Conservation (phyloP, 768 basidiomycete species). For the Lactifluus hygrophoroides region DNA sequence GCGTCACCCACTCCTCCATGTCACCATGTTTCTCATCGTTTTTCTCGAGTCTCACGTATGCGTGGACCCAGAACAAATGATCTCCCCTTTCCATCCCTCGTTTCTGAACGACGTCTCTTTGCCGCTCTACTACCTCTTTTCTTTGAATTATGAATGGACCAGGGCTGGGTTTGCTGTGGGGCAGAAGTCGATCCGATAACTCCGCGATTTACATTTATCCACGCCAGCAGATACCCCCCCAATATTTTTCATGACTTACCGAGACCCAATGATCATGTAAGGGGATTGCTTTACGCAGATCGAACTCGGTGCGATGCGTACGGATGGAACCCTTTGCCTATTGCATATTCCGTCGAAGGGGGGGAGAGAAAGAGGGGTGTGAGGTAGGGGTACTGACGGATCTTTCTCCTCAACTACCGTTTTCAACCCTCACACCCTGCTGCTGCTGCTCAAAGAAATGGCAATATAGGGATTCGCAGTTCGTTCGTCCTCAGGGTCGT, state of each 20-base stretch:
- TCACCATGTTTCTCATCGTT: slow-evolving; percentile 7
- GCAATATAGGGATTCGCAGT: background rate
- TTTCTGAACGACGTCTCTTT: slow-evolving; percentile 1
- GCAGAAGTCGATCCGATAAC: slow-evolving; percentile 8
- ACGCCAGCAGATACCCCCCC: background rate
- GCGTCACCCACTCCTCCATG: slow-evolving; percentile 4
- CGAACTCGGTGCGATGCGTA: slow-evolving; percentile 2
- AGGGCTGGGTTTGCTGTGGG: background rate
- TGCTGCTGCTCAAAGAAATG: background rate
- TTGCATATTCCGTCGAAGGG: slow-evolving; percentile 6
- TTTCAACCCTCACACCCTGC: background rate
- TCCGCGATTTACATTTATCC: slow-evolving; percentile 12
- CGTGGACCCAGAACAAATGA: background rate
- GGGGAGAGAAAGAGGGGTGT: background rate
- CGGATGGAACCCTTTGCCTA: background rate
- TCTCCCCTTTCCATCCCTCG: slow-evolving; percentile 1
- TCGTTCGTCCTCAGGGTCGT: background rate
- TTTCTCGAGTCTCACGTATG: background rate
- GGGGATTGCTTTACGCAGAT: background rate
- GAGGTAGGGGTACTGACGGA: background rate
- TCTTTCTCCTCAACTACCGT: background rate
- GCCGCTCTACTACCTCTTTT: slow-evolving; percentile 8
- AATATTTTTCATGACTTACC: background rate
- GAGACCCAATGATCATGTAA: background rate
- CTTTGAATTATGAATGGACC: background rate